Evolutionary conservation across 78 protist genomes (phyloP).

Genomic region (Bodo saltans): DNA sequence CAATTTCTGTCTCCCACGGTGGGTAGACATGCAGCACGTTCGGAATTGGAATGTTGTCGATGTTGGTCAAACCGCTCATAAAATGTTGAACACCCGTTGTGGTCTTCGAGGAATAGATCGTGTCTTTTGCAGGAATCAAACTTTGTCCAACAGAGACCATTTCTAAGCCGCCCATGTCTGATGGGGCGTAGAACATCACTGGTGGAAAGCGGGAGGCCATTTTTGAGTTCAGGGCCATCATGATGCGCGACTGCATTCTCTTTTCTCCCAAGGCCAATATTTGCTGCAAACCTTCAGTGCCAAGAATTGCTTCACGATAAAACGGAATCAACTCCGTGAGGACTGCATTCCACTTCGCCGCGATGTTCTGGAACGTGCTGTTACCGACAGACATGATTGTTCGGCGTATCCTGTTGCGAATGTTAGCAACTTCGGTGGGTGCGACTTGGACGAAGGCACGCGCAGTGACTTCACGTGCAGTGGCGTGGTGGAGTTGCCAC

Average conservation of each 20-base stretch:
- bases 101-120: constrained; percentile 91
- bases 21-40: constrained; percentile 95
- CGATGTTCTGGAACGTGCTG: constrained; percentile 98
- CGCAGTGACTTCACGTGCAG: constrained; percentile 91
- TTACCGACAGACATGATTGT: constrained; percentile 96
- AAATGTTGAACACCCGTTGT: constrained; percentile 93
- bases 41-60: constrained; percentile 94
- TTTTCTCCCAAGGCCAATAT: constrained; percentile 97
- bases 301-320: constrained; percentile 91
- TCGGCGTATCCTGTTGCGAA: constrained; percentile 93
- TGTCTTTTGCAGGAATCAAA: constrained; percentile 97
- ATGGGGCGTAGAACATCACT: constrained; percentile 98
- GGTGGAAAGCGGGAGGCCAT: constrained; percentile 99
- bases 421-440: constrained; percentile 65
- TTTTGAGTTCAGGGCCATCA: constrained; percentile 99
- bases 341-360: constrained; percentile 98
- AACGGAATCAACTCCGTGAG: constrained; percentile 96
- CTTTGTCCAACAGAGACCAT: constrained; percentile 99
- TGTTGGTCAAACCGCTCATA: constrained; percentile 96
- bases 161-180: constrained; percentile 99
- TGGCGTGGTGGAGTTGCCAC: constrained; percentile 93
- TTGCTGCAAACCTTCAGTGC: constrained; percentile 91
- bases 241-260: constrained; percentile 99
- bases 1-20: constrained; percentile 98
- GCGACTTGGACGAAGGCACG: constrained; percentile 94